These are phyloP conservation scores for Apiotrichum veenhuisii DNA, from an alignment of 1,284 basidiomycete species.

Conservation along the genomic window DNA sequence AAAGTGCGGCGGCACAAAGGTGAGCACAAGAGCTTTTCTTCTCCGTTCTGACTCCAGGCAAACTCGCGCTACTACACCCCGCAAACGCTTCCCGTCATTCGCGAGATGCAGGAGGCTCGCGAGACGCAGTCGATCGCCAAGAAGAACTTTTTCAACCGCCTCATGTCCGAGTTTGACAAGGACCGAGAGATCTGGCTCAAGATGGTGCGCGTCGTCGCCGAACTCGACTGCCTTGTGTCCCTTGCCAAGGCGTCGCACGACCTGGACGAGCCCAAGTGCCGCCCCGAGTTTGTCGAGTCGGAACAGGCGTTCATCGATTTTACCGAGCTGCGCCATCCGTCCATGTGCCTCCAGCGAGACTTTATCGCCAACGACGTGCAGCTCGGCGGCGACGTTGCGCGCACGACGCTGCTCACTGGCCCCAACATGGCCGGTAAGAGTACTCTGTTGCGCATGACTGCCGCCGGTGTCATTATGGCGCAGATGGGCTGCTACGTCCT, in stretches of 20 bases:
- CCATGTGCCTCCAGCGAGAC: constrained; percentile 64
- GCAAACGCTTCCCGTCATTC: constrained; percentile 65
- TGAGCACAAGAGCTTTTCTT: constrained; percentile 36
- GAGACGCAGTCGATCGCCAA: constrained; percentile 76
- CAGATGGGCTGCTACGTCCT: constrained; percentile 98
- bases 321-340: constrained; percentile 79
- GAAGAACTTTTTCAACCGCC: constrained; percentile 73
- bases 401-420: constrained; percentile 87
- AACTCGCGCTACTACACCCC: constrained; percentile 69
- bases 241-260: constrained; percentile 84
- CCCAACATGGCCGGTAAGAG: constrained; percentile 81
- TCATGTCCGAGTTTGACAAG: constrained; percentile 79
- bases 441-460: constrained; percentile 89
- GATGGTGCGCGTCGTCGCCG: constrained; percentile 66
- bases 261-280: constrained; percentile 86
- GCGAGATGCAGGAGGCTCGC: constrained; percentile 81
- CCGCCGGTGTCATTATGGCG: constrained; percentile 89
- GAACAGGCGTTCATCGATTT: constrained; percentile 76
- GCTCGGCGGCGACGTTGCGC: constrained; percentile 64
- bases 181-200: constrained; percentile 76
- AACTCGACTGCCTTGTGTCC: constrained; percentile 91
- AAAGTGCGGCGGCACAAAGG: constrained; percentile 77
- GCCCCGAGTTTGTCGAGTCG: constrained; percentile 80
- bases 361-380: constrained; percentile 95
- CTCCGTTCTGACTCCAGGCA: constrained; percentile 45